Evolutionary conservation across 2,329 filamentous ascomycete genomes (phyloP).

Genomic region (Stachybotrys elegans): DNA sequence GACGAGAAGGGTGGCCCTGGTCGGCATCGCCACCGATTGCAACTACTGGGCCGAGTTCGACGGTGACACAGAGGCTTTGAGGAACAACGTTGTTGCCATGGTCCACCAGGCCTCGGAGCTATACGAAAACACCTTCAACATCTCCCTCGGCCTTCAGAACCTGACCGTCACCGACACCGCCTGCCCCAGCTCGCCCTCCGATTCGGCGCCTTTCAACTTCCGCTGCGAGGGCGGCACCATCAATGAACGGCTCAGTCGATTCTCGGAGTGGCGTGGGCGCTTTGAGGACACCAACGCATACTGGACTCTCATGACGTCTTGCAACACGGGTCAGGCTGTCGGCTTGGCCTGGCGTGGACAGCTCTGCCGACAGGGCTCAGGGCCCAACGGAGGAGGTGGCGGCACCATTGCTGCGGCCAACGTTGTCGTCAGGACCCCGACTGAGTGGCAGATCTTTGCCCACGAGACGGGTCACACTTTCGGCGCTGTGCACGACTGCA

Average conservation of each 20-base stretch:
- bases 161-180: conserved; percentile 68
- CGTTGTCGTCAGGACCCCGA: conserved; percentile 76
- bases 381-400: conserved; percentile 45
- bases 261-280: conserved; percentile 81
- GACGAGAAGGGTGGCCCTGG: conserved; percentile 84
- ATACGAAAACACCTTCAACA: conserved; percentile 90
- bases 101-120: conserved; percentile 84
- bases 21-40: conserved; percentile 92
- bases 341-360: conserved; percentile 92
- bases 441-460: conserved; percentile 93
- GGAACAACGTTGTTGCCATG: conserved; percentile 71
- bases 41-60: conserved; percentile 74
- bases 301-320: conserved; percentile 85
- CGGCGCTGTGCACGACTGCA: conserved; percentile 93
- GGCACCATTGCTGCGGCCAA: conserved; percentile 83
- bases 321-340: conserved; percentile 77
- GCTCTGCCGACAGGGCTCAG: conserved; percentile 62
- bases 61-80: conserved; percentile 47
- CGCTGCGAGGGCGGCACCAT: conserved; percentile 64
- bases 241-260: conserved; percentile 74
- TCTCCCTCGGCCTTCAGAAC: conserved; percentile 85
- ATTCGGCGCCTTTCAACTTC: conserved; percentile 78
- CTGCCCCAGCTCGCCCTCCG: conserved; percentile 67
- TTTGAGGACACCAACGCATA: conserved; percentile 79
- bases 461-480: conserved; percentile 95